Conservation (phyloP, 192 early-diverging fungal genomes). For the Radiomyces spectabilis region DNA sequence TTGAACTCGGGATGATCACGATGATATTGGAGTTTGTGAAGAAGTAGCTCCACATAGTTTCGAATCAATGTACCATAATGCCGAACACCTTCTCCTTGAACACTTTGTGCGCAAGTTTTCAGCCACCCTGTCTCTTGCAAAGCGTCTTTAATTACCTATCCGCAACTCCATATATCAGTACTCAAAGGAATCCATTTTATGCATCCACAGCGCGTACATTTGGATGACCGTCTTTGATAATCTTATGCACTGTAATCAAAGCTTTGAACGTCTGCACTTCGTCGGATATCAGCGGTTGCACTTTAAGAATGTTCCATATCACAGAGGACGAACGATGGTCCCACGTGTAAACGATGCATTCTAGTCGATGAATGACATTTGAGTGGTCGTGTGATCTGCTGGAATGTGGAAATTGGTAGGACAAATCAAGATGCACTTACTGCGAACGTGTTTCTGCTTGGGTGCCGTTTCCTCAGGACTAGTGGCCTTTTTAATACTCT, state of each 20-base stretch:
- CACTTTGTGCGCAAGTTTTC: slow-evolving; percentile 55
- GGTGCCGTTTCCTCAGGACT: slow-evolving; percentile 86
- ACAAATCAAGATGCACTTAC: too few species aligned
- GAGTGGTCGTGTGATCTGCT: too few species aligned
- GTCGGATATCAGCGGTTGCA: slow-evolving; percentile 81
- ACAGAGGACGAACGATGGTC: slow-evolving; percentile 79
- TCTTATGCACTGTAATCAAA: slow-evolving; percentile 88
- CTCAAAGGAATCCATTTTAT: too few species aligned
- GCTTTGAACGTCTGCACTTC: slow-evolving; percentile 95
- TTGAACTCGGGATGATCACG: slow-evolving; percentile 83
- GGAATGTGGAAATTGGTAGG: too few species aligned
- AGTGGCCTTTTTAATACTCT: slow-evolving; percentile 89
- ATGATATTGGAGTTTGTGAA: slow-evolving; percentile 89
- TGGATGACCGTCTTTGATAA: slow-evolving; percentile 86
- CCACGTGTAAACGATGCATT: slow-evolving; percentile 91
- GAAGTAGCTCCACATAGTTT: slow-evolving; percentile 81
- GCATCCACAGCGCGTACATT: slow-evolving; percentile 53
- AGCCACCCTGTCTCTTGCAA: slow-evolving; percentile 74
- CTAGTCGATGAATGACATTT: slow-evolving; percentile 22
- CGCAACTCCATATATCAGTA: too few species aligned
- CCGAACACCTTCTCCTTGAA: slow-evolving; percentile 36
- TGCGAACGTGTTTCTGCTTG: slow-evolving; percentile 95
- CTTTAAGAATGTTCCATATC: slow-evolving; percentile 78
- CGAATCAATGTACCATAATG: slow-evolving; percentile 82
- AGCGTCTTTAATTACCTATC: slow-evolving; percentile 74